phyloP scores from a whole-genome alignment of 257 asterid species.

The Gentiana dahurica region DNA sequence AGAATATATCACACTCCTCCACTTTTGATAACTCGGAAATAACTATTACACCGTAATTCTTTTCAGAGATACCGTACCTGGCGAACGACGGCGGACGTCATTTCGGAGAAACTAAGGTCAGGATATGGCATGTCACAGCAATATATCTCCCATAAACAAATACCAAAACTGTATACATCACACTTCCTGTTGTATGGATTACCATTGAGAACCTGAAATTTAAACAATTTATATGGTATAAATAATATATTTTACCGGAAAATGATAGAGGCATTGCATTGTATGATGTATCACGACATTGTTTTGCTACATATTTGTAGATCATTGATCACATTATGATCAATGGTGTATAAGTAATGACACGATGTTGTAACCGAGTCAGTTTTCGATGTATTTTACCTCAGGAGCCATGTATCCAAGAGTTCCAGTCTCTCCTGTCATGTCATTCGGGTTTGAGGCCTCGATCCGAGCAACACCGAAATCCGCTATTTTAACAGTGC shows the following conservation, averaged over 20 bases:
- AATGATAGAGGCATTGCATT: too few relatives aligned
- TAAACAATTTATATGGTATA: background rate
- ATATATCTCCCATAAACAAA: slow-evolving; percentile 81
- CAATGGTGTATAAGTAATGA: background rate
- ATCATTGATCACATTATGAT: background rate
- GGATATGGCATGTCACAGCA: slow-evolving; percentile 95
- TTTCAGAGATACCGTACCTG: slow-evolving; percentile 31
- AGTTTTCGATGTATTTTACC: background rate
- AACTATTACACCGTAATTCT: too few relatives aligned
- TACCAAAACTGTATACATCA: slow-evolving; percentile 84
- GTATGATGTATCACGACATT: background rate
- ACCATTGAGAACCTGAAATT: slow-evolving; percentile 64
- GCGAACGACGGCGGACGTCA: slow-evolving; percentile 84
- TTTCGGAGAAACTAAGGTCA: slow-evolving; percentile 86
- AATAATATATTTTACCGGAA: background rate
- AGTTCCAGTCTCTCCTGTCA: slow-evolving; percentile 20
- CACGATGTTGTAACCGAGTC: background rate
- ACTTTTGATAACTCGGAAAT: too few relatives aligned
- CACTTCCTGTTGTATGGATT: slow-evolving; percentile 69
- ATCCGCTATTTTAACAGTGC: slow-evolving; percentile 35
- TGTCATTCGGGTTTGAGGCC: slow-evolving; percentile 23
- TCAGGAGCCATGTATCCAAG: slow-evolving; percentile 23
- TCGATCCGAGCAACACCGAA: slow-evolving; percentile 18
- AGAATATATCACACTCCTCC: too few relatives aligned
- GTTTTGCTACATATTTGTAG: too few relatives aligned